Evolutionary conservation across 1,284 basidiomycete species (phyloP).

Genomic region (Ustilago loliicola): DNA sequence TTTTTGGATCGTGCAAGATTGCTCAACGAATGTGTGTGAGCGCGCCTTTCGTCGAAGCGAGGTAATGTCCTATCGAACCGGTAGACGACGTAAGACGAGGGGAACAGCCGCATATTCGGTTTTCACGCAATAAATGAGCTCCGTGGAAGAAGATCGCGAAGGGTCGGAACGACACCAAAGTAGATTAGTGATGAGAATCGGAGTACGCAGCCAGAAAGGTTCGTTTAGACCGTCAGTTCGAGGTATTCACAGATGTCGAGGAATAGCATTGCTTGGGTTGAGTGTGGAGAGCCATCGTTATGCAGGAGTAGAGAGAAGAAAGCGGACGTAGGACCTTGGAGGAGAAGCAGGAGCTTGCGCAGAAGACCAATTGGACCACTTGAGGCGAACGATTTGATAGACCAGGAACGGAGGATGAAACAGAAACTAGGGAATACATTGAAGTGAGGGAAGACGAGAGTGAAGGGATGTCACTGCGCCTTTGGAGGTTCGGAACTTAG

Average conservation of each 20-base stretch:
- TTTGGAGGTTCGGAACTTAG: conserved; percentile 1
- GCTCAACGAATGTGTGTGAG: too few species aligned
- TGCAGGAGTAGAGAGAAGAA: neutral
- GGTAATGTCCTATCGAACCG: too few species aligned
- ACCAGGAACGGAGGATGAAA: conserved; percentile 19
- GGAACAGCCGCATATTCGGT: neutral
- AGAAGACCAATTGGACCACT: conserved; percentile 7
- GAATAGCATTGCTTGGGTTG: conserved; percentile 28
- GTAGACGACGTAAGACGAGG: too few species aligned
- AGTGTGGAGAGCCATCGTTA: conserved; percentile 12
- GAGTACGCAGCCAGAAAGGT: conserved; percentile 7
- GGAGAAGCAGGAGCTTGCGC: conserved; percentile 8
- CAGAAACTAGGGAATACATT: conserved; percentile 32
- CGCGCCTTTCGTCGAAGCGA: too few species aligned
- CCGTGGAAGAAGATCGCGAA: neutral
- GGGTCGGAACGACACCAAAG: neutral
- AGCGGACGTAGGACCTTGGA: neutral
- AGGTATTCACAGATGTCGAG: conserved; percentile 11
- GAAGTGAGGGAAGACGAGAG: neutral
- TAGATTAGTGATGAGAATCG: neutral
- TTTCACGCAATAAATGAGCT: neutral
- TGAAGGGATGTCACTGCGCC: neutral
- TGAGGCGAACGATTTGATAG: conserved; percentile 15
- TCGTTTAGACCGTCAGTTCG: conserved; percentile 3
- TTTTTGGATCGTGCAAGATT: too few species aligned